phyloP scores from a whole-genome alignment of 768 basidiomycete genomes.

The Coprinopsis cinerea region DNA sequence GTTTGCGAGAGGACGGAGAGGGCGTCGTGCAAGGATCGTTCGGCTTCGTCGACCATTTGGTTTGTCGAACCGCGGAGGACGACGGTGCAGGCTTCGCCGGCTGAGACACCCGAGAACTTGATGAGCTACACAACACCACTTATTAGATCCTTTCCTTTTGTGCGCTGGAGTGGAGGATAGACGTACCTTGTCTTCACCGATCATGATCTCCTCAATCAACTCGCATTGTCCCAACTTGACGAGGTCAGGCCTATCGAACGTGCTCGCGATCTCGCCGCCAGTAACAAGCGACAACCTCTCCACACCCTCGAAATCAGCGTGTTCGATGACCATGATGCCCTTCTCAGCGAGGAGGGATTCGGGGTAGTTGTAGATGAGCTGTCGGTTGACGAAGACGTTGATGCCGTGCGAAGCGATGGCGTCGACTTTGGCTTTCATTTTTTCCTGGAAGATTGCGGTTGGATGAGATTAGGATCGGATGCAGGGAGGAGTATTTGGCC shows the following conservation, averaged over 20 bases:
- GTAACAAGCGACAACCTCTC: conserved; percentile 94
- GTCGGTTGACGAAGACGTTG: conserved; percentile 96
- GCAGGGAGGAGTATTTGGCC: not conserved
- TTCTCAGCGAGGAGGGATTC: conserved; percentile 92
- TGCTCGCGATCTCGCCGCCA: conserved; percentile 94
- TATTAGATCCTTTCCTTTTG: not conserved
- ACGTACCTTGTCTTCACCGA: conserved; percentile 94
- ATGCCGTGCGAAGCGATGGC: conserved; percentile 92
- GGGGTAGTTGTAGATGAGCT: conserved; percentile 99
- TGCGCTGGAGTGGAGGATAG: not conserved
- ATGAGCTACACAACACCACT: conserved; percentile 91
- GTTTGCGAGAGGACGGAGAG: conserved; percentile 97
- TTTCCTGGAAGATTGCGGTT: conserved; percentile 56
- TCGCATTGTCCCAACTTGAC: conserved; percentile 93
- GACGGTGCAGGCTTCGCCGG: conserved; percentile 96
- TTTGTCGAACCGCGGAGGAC: conserved; percentile 95
- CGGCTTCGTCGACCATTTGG: conserved; percentile 99
- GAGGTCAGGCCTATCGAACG: conserved; percentile 88
- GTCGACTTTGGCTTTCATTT: conserved; percentile 98
- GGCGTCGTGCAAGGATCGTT: conserved; percentile 95
- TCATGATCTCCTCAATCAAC: conserved; percentile 97
- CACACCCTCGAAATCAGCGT: conserved; percentile 98
- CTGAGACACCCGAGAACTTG: conserved; percentile 98
- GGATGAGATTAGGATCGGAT: not conserved
- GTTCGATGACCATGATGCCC: conserved; percentile 95